These are phyloP conservation scores for Aspergillus leporis DNA, from an alignment of 495 filamentous ascomycete genomes.

Conservation along the genomic window DNA sequence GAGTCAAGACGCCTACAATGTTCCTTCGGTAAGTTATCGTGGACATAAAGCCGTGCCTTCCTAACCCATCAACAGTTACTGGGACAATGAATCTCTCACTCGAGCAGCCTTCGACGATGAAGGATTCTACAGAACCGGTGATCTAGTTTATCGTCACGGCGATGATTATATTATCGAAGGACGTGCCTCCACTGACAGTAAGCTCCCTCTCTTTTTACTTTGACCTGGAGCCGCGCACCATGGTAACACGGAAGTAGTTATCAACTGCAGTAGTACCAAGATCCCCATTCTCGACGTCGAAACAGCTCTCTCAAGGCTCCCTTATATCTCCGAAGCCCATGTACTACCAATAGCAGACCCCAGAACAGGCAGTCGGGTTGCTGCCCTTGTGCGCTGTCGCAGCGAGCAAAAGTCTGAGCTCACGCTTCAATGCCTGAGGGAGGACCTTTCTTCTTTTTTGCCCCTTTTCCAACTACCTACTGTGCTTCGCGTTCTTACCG, in stretches of 20 bases:
- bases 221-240: not conserved
- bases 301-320: not conserved
- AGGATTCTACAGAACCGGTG: not conserved
- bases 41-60: not conserved
- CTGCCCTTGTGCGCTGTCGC: not conserved
- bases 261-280: not conserved
- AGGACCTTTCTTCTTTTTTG: not conserved
- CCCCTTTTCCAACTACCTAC: not conserved
- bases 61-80: not conserved
- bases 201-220: not conserved
- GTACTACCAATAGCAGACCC: not conserved
- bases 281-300: not conserved
- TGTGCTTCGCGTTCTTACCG: not conserved
- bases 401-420: not conserved
- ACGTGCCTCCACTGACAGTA: not conserved
- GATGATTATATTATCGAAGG: not conserved
- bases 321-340: conserved; percentile 1
- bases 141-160: not conserved
- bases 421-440: not conserved
- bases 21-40: not conserved
- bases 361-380: not conserved
- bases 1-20: not conserved
- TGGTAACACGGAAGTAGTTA: not conserved
- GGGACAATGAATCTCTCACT: not conserved
- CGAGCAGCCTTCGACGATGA: not conserved